Evolutionary conservation across 768 basidiomycete species (phyloP).

Genomic region (Hirschioporus abietinus): DNA sequence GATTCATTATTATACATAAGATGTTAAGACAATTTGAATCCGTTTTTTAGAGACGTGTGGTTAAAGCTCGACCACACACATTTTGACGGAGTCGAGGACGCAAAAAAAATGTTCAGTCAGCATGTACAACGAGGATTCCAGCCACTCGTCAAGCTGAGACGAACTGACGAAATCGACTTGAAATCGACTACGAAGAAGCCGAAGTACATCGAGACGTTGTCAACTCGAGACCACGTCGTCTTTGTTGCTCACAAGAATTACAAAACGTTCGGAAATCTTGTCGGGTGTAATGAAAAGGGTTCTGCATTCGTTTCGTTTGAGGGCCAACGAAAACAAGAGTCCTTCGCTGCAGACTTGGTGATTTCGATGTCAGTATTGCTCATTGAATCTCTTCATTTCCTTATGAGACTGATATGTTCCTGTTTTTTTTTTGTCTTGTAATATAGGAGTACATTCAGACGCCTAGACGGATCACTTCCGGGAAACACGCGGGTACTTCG

Average conservation of each 20-base stretch:
- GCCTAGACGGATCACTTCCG: neutral
- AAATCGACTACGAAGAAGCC: neutral
- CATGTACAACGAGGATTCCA: neutral
- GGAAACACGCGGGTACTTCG: neutral
- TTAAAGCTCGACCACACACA: too few relatives aligned
- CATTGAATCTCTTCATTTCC: too few relatives aligned
- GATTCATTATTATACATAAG: too few relatives aligned
- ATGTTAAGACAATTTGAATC: too few relatives aligned
- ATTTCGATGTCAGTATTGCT: neutral
- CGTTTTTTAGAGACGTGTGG: too few relatives aligned
- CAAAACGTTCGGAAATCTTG: neutral
- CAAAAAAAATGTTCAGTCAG: too few relatives aligned
- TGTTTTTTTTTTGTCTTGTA: too few relatives aligned
- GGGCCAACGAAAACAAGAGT: too few relatives aligned
- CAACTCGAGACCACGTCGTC: neutral
- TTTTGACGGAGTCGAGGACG: too few relatives aligned
- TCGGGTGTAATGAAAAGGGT: neutral
- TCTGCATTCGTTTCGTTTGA: neutral
- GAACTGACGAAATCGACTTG: neutral
- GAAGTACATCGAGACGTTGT: neutral
- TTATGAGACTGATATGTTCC: too few relatives aligned
- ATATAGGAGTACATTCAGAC: neutral
- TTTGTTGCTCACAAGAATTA: neutral
- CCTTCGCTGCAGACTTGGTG: neutral
- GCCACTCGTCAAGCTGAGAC: neutral